Conservation (phyloP, 805 yeast genomes). For the Barnettozyma californica region DNA sequence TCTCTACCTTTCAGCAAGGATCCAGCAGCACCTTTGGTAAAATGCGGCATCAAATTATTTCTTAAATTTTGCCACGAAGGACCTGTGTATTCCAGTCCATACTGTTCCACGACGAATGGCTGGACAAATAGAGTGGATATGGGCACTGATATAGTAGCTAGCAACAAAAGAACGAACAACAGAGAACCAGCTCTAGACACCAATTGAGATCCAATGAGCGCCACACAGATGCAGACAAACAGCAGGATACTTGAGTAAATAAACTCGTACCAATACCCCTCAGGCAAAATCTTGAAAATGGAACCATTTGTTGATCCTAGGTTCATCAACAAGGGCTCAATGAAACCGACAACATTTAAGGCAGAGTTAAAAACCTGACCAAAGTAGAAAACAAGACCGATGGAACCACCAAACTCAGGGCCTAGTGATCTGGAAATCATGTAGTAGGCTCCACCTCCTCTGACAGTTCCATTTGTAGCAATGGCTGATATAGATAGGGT, state of each 20-base stretch:
- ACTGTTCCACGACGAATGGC: constrained; percentile 55
- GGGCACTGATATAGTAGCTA: constrained; percentile 80
- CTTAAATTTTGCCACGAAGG: constrained; percentile 60
- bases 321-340: constrained; percentile 82
- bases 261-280: constrained; percentile 63
- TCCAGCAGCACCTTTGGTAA: constrained; percentile 91
- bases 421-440: constrained; percentile 95
- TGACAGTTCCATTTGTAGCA: constrained; percentile 94
- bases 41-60: constrained; percentile 69
- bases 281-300: constrained; percentile 55
- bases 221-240: constrained; percentile 65
- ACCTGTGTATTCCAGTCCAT: constrained; percentile 59
- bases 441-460: constrained; percentile 98
- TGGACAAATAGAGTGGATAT: constrained; percentile 60
- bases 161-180: constrained; percentile 57
- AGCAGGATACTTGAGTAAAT: constrained; percentile 67
- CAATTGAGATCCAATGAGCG: constrained; percentile 73
- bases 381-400: constrained; percentile 87
- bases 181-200: constrained; percentile 81
- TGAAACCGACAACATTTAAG: constrained; percentile 90
- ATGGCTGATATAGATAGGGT: constrained; percentile 91
- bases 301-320: constrained; percentile 62
- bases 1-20: constrained; percentile 59
- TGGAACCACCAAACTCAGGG: constrained; percentile 97
- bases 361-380: constrained; percentile 93